These are phyloP conservation scores for Ceratocystiopsis sp. DNA, from an alignment of 2,329 filamentous ascomycete species.

Conservation along the genomic window DNA sequence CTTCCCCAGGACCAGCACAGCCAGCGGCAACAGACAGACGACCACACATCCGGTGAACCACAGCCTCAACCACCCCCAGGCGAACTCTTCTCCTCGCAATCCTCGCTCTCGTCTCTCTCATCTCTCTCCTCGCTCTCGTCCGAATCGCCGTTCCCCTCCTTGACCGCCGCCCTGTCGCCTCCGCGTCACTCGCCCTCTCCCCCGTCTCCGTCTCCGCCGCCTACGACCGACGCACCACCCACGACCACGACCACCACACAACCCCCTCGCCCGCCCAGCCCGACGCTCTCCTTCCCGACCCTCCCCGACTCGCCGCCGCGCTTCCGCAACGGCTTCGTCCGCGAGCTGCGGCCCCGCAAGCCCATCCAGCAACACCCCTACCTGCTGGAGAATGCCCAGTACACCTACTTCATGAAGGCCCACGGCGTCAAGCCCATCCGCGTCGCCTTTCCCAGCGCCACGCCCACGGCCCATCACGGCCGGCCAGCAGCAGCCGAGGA, in stretches of 20 bases:
- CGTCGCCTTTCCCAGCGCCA: constrained; percentile 17
- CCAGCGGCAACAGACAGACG: too few relatives aligned
- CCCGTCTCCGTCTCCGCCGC: too few relatives aligned
- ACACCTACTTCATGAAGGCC: constrained; percentile 33
- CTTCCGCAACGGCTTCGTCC: constrained; percentile 18
- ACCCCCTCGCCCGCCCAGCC: background rate
- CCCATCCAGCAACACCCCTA: constrained; percentile 46
- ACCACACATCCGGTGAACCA: background rate
- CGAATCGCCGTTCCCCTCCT: constrained; percentile 1
- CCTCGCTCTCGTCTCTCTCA: constrained; percentile 2
- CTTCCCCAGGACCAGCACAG: too few relatives aligned
- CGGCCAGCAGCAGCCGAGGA: constrained; percentile 16
- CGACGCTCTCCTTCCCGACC: background rate
- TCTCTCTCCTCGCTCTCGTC: constrained; percentile 4
- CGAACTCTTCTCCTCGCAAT: too few relatives aligned
- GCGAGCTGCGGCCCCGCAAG: constrained; percentile 40
- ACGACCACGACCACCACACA: background rate
- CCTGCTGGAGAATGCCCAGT: constrained; percentile 36
- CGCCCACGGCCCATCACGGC: constrained; percentile 4
- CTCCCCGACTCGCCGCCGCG: constrained; percentile 9
- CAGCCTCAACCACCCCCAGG: too few relatives aligned
- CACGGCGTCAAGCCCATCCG: constrained; percentile 37
- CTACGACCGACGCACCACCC: too few relatives aligned
- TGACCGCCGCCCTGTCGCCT: background rate
- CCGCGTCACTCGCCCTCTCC: background rate